Evolutionary conservation across 768 basidiomycete genomes (phyloP).

Genomic region (Suillus occidentalis): DNA sequence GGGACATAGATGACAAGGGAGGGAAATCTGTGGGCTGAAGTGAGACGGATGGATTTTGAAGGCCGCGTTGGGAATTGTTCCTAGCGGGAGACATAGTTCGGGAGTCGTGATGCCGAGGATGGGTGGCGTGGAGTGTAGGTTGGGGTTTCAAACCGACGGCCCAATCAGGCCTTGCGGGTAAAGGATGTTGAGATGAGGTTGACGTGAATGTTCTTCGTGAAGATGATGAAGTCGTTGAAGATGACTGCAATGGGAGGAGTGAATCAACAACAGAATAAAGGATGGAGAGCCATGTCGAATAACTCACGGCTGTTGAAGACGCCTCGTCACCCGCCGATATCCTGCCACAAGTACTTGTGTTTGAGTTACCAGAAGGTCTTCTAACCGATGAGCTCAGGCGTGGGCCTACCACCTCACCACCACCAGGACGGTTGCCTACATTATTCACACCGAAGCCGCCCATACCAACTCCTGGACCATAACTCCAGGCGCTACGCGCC

Average conservation of each 20-base stretch:
- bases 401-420: slow-evolving; percentile 59
- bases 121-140: slow-evolving; percentile 57
- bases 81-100: slow-evolving; percentile 41
- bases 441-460: slow-evolving; percentile 41
- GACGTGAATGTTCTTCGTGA: slow-evolving; percentile 78
- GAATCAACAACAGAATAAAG: slow-evolving; percentile 5
- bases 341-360: slow-evolving; percentile 53
- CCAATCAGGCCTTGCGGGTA: slow-evolving; percentile 87
- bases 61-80: slow-evolving; percentile 34
- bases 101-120: slow-evolving; percentile 53
- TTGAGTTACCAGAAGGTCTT: slow-evolving; percentile 50
- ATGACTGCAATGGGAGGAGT: slow-evolving; percentile 49
- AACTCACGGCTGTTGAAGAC: slow-evolving; percentile 73
- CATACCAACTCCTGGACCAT: slow-evolving; percentile 60
- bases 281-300: slow-evolving; percentile 8
- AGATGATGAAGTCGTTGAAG: slow-evolving; percentile 76
- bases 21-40: slow-evolving; percentile 70
- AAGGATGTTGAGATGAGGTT: slow-evolving; percentile 70
- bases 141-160: slow-evolving; percentile 82
- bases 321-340: slow-evolving; percentile 72
- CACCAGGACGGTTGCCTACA: slow-evolving; percentile 21
- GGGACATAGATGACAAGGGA: slow-evolving; percentile 51
- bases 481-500: slow-evolving; percentile 63
- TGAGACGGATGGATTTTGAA: slow-evolving; percentile 37
- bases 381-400: slow-evolving; percentile 53